A percentile compares a stretch with the other conserved stretches of the same genome.
Conservation (phyloP, 2,329 filamentous ascomycete species). For the Diaporthe ilicicola region DNA sequence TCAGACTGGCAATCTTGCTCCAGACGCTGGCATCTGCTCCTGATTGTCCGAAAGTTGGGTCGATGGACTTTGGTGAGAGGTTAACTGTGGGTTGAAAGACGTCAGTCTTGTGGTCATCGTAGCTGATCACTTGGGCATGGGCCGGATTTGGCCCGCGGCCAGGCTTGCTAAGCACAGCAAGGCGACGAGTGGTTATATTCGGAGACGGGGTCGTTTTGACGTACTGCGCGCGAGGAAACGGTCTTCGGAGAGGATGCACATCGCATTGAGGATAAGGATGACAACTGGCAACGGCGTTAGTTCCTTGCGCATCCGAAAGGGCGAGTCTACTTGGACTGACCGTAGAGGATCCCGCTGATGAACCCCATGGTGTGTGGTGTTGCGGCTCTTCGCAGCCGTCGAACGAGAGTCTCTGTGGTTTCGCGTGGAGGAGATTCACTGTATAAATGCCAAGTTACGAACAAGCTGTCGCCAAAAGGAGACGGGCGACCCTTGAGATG, state of each 20-base stretch:
- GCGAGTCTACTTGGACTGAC: constrained; percentile 50
- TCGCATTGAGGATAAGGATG: constrained; percentile 90
- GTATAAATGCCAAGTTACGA: constrained; percentile 9
- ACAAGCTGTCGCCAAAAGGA: constrained; percentile 25
- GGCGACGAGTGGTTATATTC: neutral
- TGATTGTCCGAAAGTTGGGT: constrained; percentile 78
- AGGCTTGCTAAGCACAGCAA: neutral
- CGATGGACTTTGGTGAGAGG: constrained; percentile 74
- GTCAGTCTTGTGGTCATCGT: constrained; percentile 33
- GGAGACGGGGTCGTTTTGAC: constrained; percentile 38
- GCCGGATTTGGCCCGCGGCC: neutral
- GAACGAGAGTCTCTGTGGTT: neutral
- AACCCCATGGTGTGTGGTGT: constrained; percentile 67
- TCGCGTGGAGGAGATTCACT: neutral
- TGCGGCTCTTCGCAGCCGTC: constrained; percentile 27
- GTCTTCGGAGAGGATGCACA: constrained; percentile 94
- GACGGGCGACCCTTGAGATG: neutral
- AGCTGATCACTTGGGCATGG: neutral
- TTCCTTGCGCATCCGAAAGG: constrained; percentile 21
- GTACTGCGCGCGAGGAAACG: constrained; percentile 88
- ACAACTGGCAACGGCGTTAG: constrained; percentile 62
- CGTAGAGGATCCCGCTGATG: constrained; percentile 77
- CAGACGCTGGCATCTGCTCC: constrained; percentile 80
- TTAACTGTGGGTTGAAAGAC: constrained; percentile 74
- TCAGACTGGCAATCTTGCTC: constrained; percentile 86